Base-by-base conservation (phyloP, 2,329 filamentous ascomycete genomes). In the Sporothrix phasma region DNA sequence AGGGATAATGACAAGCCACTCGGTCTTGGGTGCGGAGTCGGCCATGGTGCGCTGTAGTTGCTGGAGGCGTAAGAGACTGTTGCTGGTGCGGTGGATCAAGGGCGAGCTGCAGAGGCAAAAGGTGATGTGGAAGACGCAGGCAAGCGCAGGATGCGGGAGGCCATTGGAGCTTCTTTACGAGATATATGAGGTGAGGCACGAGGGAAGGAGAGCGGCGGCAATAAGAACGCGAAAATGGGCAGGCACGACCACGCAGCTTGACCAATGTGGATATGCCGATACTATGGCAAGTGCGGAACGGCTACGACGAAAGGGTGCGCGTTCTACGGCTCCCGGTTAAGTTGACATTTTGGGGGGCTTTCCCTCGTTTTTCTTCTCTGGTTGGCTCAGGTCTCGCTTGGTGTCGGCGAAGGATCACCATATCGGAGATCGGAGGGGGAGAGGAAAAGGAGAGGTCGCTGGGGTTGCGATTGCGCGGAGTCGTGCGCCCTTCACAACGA, bases 1-100 rank as follows among this genome's bases (percentile, higher is more conserved):
- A 13, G 86, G 88, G 43, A 89, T 72, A 65, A 90, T 79, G 69
- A 87, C 85, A 43, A 91, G 81, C 78, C 86, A 91, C 74, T 89
- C 85, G 71, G 81, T 82, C 56, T 72, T 70, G 54, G 72, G 66
- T 1, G 67, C 10, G 15, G 70, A 61, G 24, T 70, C 68, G n/a
- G 72, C 69, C 73, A 74, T 73, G 61, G 66, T 71, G 69, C 70
- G 69, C 49, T 31, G 24, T 8, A 60, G 54, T 26, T 61, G 39
- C 26, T 19, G 34, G 29, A 41, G 22, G 47, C 45, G 41, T n/a
- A 29, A 46, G 26, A 45, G 31, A 43, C 43, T 41, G 7, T 26
- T 46, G 39, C 43, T 43, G n/a, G 15, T 46, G 39, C 22, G 17
- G 39, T 29, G 31, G 15, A 34, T 5, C 19, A 45, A 41, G 22